Evolutionary conservation across 257 asterid genomes (phyloP).

Genomic region (Anisodus tanguticus): DNA sequence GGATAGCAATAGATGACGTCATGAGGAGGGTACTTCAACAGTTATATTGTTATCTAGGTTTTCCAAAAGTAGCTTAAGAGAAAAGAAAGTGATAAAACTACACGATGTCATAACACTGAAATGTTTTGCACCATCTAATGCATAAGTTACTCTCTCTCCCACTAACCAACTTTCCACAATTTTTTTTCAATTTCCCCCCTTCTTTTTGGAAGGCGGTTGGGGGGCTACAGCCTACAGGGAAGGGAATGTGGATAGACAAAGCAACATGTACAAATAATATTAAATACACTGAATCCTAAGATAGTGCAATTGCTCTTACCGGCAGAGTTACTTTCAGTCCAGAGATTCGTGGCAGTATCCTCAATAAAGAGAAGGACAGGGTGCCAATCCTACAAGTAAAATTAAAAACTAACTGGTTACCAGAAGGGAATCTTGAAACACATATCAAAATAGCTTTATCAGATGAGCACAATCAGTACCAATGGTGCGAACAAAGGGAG

Average conservation of each 20-base stretch:
- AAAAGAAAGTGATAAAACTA: slow-evolving; percentile 18
- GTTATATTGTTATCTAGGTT: neutral
- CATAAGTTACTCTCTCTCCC: neutral
- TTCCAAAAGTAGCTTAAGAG: slow-evolving; percentile 13
- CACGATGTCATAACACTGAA: neutral
- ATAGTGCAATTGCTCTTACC: slow-evolving; percentile 53
- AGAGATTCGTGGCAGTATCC: slow-evolving; percentile 56
- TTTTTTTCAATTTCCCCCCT: no score
- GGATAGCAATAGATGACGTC: neutral
- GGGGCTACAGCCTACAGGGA: neutral
- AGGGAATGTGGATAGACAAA: neutral
- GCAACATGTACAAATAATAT: slow-evolving; percentile 14
- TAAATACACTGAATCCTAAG: slow-evolving; percentile 24
- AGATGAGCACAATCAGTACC: slow-evolving; percentile 3
- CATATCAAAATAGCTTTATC: slow-evolving; percentile 11
- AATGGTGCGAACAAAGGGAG: neutral
- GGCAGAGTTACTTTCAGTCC: slow-evolving; percentile 57
- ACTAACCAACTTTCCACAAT: no score
- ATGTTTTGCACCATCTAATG: neutral
- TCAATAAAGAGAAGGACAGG: slow-evolving; percentile 67
- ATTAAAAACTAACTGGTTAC: slow-evolving; percentile 32
- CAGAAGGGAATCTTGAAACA: neutral
- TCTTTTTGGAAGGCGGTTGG: neutral
- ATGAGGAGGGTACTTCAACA: neutral
- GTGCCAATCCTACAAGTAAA: slow-evolving; percentile 72